Conservation (phyloP, 2,329 filamentous ascomycete species). For the Mariannaea sp. region DNA sequence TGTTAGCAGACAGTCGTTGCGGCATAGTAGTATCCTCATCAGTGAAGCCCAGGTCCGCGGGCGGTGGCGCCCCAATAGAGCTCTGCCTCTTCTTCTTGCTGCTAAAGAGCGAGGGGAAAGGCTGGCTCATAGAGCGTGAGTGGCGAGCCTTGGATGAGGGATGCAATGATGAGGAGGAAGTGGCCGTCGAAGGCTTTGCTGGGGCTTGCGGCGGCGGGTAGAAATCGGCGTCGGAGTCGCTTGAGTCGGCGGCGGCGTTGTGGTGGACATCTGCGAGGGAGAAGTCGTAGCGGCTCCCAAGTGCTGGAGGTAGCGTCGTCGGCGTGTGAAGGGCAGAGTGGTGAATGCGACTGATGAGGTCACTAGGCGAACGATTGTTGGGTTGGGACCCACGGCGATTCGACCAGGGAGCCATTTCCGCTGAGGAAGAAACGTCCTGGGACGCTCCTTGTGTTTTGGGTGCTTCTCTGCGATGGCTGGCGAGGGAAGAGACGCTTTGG, state of each 20-base stretch:
- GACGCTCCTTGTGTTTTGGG: slow-evolving; percentile 15
- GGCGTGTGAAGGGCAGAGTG: slow-evolving; percentile 43
- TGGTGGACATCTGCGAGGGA: slow-evolving; percentile 38
- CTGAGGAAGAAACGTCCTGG: slow-evolving; percentile 22
- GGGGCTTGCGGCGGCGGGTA: slow-evolving; percentile 31
- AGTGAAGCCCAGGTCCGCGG: slow-evolving; percentile 40
- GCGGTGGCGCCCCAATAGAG: slow-evolving; percentile 42
- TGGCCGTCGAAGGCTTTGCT: too few relatives aligned
- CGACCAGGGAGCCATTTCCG: slow-evolving; percentile 43
- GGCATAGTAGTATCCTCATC: slow-evolving; percentile 39
- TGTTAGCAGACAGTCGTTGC: slow-evolving; percentile 34
- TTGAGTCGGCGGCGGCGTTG: slow-evolving; percentile 46
- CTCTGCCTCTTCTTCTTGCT: slow-evolving; percentile 60
- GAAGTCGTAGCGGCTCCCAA: slow-evolving; percentile 33
- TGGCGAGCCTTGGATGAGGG: slow-evolving; percentile 35
- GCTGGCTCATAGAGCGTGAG: slow-evolving; percentile 74
- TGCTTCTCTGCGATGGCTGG: slow-evolving; percentile 11
- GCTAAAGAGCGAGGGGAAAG: slow-evolving; percentile 74
- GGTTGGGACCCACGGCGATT: slow-evolving; percentile 39
- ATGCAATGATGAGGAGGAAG: slow-evolving; percentile 14
- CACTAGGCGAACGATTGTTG: slow-evolving; percentile 35
- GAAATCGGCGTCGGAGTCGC: slow-evolving; percentile 52
- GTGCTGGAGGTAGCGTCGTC: slow-evolving; percentile 33
- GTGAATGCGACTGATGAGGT: slow-evolving; percentile 46
- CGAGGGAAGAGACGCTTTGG: neutral